Evolutionary conservation across 768 basidiomycete genomes (phyloP).

Genomic region (Termitomyces sp.): DNA sequence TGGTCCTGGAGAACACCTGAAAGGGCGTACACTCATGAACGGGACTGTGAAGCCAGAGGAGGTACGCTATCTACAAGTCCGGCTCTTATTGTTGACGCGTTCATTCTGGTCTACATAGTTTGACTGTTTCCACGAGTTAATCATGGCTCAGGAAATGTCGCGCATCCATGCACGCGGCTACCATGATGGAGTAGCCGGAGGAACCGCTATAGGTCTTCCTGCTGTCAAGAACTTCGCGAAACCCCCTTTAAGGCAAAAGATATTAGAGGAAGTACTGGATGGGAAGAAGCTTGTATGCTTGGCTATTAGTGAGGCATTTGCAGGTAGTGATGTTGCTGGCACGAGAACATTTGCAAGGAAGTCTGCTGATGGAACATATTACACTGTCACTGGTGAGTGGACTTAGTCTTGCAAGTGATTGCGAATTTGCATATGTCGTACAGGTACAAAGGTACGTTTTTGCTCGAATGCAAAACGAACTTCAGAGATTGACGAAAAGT

Average conservation of each 20-base stretch:
- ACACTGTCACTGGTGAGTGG: conserved; percentile 58
- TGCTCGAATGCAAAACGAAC: not conserved
- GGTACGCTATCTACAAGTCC: not conserved
- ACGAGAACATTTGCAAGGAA: conserved; percentile 57
- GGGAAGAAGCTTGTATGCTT: conserved; percentile 70
- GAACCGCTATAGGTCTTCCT: conserved; percentile 65
- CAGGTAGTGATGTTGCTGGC: conserved; percentile 64
- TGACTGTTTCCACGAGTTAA: conserved; percentile 51
- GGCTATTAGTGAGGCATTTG: conserved; percentile 74
- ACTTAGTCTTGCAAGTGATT: conserved; percentile 20
- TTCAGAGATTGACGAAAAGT: not conserved
- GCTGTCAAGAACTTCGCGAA: conserved; percentile 39
- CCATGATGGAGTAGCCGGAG: conserved; percentile 60
- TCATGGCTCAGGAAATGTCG: conserved; percentile 60
- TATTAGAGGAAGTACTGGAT: conserved; percentile 45
- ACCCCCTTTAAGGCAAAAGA: conserved; percentile 41
- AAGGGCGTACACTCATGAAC: conserved; percentile 12
- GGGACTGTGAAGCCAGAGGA: conserved; percentile 13
- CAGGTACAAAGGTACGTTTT: conserved; percentile 13
- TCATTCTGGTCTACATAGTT: conserved; percentile 40
- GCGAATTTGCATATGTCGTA: not conserved
- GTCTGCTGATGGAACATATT: conserved; percentile 61
- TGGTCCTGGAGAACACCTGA: conserved; percentile 14
- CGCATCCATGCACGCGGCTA: conserved; percentile 58
- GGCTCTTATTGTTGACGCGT: not conserved